Conservation (phyloP, 371 early-diverging fungal species). For the Lichtheimia corymbifera region DNA sequence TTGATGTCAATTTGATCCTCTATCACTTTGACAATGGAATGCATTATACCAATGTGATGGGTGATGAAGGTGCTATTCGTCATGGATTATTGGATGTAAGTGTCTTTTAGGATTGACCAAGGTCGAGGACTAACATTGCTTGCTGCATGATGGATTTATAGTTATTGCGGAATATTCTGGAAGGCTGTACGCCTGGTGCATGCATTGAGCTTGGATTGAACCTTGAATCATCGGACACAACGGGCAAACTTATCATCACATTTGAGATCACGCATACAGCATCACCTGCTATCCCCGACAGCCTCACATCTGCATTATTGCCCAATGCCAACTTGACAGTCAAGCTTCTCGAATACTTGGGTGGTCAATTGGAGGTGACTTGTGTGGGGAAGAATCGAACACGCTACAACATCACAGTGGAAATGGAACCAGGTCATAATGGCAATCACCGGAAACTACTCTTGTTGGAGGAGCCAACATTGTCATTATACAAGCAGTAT, state of each 20-base stretch:
- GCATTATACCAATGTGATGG: conserved; percentile 57
- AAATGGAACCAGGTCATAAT: conserved; percentile 35
- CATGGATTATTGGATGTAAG: conserved; percentile 63
- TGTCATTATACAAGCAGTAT: conserved; percentile 26
- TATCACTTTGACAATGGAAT: conserved; percentile 59
- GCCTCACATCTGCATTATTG: conserved; percentile 25
- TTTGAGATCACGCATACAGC: conserved; percentile 55
- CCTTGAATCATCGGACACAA: conserved; percentile 16
- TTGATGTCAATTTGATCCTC: conserved; percentile 62
- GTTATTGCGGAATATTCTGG: conserved; percentile 58
- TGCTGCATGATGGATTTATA: conserved; percentile 15
- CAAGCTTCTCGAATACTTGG: conserved; percentile 50
- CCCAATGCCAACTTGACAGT: conserved; percentile 56
- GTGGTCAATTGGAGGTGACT: conserved; percentile 42
- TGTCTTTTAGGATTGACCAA: background rate
- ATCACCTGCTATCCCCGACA: conserved; percentile 35
- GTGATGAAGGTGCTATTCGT: conserved; percentile 58
- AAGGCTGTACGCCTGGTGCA: conserved; percentile 57
- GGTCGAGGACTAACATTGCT: background rate
- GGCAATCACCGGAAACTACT: conserved; percentile 14
- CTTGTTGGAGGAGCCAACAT: conserved; percentile 8
- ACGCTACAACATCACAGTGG: conserved; percentile 39
- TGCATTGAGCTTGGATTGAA: conserved; percentile 62
- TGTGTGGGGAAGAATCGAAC: conserved; percentile 40
- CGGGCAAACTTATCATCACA: conserved; percentile 35